These are phyloP conservation scores for Leccinum imitatum DNA, from an alignment of 768 basidiomycete genomes.

Conservation along the genomic window DNA sequence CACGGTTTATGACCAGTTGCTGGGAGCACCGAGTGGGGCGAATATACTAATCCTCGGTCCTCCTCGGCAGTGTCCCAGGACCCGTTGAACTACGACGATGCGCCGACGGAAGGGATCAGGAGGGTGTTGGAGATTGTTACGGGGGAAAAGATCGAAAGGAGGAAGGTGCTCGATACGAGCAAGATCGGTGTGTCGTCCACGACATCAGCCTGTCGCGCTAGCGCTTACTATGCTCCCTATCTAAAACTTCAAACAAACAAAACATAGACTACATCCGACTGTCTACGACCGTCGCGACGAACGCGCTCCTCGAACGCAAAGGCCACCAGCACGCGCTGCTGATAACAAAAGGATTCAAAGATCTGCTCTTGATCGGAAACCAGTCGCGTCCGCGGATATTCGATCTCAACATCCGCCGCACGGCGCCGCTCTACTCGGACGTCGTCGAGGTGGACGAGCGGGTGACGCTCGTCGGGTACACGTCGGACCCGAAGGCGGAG, in stretches of 20 bases:
- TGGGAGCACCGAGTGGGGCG: neutral
- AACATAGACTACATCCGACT: constrained; percentile 81
- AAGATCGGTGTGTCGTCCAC: constrained; percentile 64
- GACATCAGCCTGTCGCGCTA: too few relatives aligned
- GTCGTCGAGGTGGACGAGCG: constrained; percentile 78
- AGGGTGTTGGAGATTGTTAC: constrained; percentile 79
- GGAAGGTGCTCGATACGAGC: constrained; percentile 63
- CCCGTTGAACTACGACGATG: constrained; percentile 83
- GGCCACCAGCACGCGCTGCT: constrained; percentile 89
- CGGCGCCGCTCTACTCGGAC: constrained; percentile 71
- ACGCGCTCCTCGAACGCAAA: constrained; percentile 92
- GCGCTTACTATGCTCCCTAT: neutral
- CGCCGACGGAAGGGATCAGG: constrained; percentile 92
- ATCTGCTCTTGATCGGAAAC: constrained; percentile 90
- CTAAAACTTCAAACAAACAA: neutral
- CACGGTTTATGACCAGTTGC: neutral
- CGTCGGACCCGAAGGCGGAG: constrained; percentile 81
- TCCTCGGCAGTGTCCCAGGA: constrained; percentile 76
- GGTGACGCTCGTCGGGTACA: constrained; percentile 91
- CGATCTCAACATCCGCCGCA: constrained; percentile 85
- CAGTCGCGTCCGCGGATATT: constrained; percentile 95
- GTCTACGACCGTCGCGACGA: constrained; percentile 95
- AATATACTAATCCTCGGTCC: neutral
- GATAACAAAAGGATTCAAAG: constrained; percentile 90
- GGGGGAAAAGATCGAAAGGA: constrained; percentile 66